Evolutionary conservation across 371 early-diverging fungal genomes (phyloP), one percentile per base, ranked within the genome.

Genomic region (Apophysomyces trapeziformis): DNA sequence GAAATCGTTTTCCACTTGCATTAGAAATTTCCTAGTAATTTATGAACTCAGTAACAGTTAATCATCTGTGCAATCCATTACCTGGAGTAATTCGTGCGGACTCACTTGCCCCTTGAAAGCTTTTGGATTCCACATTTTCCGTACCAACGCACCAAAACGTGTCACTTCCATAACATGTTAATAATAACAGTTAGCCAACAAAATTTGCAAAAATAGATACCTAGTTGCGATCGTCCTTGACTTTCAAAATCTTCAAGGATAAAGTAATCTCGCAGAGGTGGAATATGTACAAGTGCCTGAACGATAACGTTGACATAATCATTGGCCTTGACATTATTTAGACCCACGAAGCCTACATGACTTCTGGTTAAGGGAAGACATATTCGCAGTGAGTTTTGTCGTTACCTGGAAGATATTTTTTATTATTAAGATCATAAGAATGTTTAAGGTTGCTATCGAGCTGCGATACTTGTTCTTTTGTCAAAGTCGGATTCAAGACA

Each of bases 21-120:
- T 87, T 92, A 6, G 91, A 87, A 9, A 97, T 90, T 80, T 96
- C 97, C 89, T 85, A 73, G 0, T 26, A 32, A 37, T 41, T 8
- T 72, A 44, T 14, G 6, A 16, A 56, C 26, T n/a, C 38, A 50
- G 44, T 11, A 4, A 32, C 26, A 3, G 43, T 7, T 7, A n/a
- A 14, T 13, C 45, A 9, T 39, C 60, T 18, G 35, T 57, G 37
- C 43, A 16, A 57, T 46, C 18, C 38, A 61, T 56, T 72, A 87
- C 90, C 79, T 97, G 97, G 3, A 97, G 77, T 0, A 98, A 73
- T 68, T 99, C 98, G 73, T 99, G 98, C 5, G 98, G 98, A 73
- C 95, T 94, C 50, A 98, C 95, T 83, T 97, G 98, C 0, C 94
- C 94, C 65, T 97, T 97, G 74, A 97, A 97, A 5, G 96, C 95